Base-by-base conservation (phyloP, 75 land plant genomes). In the Larix kaempferi region DNA sequence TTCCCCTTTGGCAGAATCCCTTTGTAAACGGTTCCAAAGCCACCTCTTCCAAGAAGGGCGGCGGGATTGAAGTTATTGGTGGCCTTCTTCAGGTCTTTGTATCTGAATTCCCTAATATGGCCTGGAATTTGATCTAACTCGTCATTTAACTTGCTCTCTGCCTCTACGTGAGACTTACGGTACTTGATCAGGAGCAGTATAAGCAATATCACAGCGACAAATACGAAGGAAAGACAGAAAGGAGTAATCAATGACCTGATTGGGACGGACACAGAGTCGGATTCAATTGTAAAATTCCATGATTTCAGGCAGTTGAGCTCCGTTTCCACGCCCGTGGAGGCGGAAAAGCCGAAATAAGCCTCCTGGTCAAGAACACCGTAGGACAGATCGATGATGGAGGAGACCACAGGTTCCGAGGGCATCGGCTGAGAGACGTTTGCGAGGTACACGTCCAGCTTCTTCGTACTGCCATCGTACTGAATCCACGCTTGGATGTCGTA, bases 261-360 rank as follows among this genome's bases (percentile, higher is more conserved):
- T 4, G 25, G 12, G 0, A n/a, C 21, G 55, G 73, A n/a, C 26
- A n/a, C 25, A 80, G 58, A 2, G 86, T 84, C 0, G 4, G 23
- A 23, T 8, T 71, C 15, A 22, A 71, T 12, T 4, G 25, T 3
- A 3, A 71, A 21, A 8, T n/a, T 41, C 73, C 73, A 71, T 0
- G 73, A 71, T 19, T 39, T 39, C 2, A 71, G 6, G 11, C 84
- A 86, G 80, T 92, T 80, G 23, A 86, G 76, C 81, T 90, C 83
- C 2, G 69, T 44, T 4, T 25, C 35, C 3, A 5, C 22, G 3
- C 94, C 94, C 6, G 90, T 88, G n/a, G 94, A 85, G 1, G 82
- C 94, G 2, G 92, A 73, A 81, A 92, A 92, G 0, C 90, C 92
- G 75, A 92, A 82, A 66, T 90, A 90, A 15, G 87, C 83, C 3